Percentiles rank a stretch among this genome's conserved stretches.
Conservation (phyloP, 495 filamentous ascomycete species). For the Polyplosphaeria fusca region DNA sequence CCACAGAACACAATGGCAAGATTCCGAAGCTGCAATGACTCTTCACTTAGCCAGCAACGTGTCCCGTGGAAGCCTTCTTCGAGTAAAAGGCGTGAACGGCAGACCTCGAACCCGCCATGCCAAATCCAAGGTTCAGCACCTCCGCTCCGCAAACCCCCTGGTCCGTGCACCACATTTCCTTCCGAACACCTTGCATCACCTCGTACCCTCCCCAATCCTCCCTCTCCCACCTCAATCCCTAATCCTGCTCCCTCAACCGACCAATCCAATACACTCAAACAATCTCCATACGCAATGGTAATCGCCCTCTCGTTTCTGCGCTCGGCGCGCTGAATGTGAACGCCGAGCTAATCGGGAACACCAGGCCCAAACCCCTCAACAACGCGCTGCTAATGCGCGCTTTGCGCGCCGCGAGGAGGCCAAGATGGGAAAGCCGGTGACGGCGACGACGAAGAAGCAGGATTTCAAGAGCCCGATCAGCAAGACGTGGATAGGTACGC, state of each 20-base stretch:
- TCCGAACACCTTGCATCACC: slow-evolving; percentile 24
- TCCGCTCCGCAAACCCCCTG: not conserved
- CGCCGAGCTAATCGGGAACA: too few species aligned
- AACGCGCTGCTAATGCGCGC: slow-evolving; percentile 81
- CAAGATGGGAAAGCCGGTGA: slow-evolving; percentile 78
- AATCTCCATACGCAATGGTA: not conserved
- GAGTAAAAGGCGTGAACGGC: too few species aligned
- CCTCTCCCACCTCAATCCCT: not conserved
- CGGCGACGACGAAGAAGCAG: slow-evolving; percentile 62
- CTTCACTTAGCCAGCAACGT: too few species aligned
- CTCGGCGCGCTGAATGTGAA: too few species aligned
- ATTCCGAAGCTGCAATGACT: too few species aligned
- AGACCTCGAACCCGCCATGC: too few species aligned
- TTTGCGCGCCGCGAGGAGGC: slow-evolving; percentile 75
- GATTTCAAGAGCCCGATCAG: slow-evolving; percentile 74
- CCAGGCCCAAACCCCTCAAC: slow-evolving; percentile 94
- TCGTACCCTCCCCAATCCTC: not conserved
- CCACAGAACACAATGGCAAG: too few species aligned
- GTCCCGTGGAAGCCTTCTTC: too few species aligned
- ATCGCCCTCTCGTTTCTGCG: too few species aligned
- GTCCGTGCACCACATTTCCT: slow-evolving; percentile 12
- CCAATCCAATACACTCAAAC: not conserved
- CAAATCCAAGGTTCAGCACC: not conserved
- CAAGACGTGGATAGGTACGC: slow-evolving; percentile 79
- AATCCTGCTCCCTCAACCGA: too few species aligned